Percentiles rank a stretch among this genome's conserved stretches.
Evolutionary conservation across 2,329 filamentous ascomycete genomes (phyloP).

Genomic region (Fusarium cyanostomum): DNA sequence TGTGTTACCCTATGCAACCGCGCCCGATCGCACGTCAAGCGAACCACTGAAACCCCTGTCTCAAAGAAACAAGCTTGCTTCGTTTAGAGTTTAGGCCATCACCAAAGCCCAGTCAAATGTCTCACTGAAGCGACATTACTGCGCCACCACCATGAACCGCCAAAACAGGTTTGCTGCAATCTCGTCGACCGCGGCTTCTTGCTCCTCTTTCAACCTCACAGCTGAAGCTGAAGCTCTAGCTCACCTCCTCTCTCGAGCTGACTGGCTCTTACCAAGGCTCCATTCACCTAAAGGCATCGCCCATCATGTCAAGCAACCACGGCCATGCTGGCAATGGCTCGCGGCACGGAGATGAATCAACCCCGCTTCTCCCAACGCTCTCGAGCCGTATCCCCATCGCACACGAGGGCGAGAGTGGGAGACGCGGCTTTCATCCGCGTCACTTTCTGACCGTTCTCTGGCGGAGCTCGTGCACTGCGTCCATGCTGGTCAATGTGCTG

Average conservation of each 20-base stretch:
- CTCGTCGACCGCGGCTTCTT: neutral
- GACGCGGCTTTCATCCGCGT: slow-evolving; percentile 53
- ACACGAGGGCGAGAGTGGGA: slow-evolving; percentile 57
- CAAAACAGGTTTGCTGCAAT: slow-evolving; percentile 19
- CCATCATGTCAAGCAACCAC: slow-evolving; percentile 22
- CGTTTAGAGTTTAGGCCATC: slow-evolving; percentile 27
- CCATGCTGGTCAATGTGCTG: slow-evolving; percentile 57
- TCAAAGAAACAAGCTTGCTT: slow-evolving; percentile 24
- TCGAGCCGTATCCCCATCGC: slow-evolving; percentile 21
- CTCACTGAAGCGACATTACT: slow-evolving; percentile 12
- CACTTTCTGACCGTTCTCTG: slow-evolving; percentile 56
- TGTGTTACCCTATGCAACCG: no score
- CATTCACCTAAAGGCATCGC: neutral
- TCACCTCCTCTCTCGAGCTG: neutral
- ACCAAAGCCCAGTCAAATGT: slow-evolving; percentile 26
- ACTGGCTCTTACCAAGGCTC: neutral
- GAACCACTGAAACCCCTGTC: slow-evolving; percentile 13
- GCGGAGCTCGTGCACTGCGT: slow-evolving; percentile 55
- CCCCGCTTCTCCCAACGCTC: slow-evolving; percentile 45
- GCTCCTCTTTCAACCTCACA: slow-evolving; percentile 1
- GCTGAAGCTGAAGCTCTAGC: neutral
- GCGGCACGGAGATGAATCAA: slow-evolving; percentile 33
- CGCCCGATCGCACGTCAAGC: no score
- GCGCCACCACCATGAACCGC: slow-evolving; percentile 23
- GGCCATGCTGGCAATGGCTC: slow-evolving; percentile 11